phyloP scores from a whole-genome alignment of 495 filamentous ascomycete genomes.

The Podospora conica region DNA sequence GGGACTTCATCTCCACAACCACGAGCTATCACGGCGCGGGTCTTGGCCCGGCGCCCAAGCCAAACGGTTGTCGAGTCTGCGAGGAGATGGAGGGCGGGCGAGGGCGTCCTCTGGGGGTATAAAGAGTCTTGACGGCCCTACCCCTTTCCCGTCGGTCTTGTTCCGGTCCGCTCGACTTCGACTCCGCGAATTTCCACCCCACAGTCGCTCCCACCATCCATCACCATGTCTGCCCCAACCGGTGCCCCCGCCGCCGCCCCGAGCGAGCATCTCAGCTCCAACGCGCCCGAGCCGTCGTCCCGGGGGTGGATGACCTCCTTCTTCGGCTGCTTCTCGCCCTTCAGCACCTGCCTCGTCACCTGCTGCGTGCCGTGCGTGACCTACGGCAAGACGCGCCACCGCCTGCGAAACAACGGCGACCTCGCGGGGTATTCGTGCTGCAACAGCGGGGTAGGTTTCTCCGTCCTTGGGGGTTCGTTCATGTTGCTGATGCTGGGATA shows the following conservation, averaged over 20 bases:
- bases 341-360: constrained; percentile 33
- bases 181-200: background rate
- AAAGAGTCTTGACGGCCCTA: background rate
- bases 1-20: background rate
- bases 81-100: too few relatives aligned
- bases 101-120: background rate
- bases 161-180: background rate
- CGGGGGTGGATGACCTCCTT: constrained; percentile 26
- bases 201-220: background rate
- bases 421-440: constrained; percentile 38
- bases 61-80: background rate
- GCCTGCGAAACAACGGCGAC: constrained; percentile 32
- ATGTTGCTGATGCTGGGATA: constrained; percentile 7
- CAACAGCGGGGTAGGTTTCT: constrained; percentile 37
- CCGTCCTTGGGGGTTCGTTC: background rate
- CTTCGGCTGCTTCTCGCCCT: constrained; percentile 35
- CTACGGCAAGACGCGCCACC: constrained; percentile 43
- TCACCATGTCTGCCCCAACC: background rate
- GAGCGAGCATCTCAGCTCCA: constrained; percentile 26
- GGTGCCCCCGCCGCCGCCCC: constrained; percentile 10
- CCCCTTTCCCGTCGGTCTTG: background rate
- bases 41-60: background rate
- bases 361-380: constrained; percentile 43
- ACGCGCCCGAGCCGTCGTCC: constrained; percentile 18
- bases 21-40: background rate